Conservation (phyloP, 371 early-diverging fungal species). For the Umbelopsis sp. region DNA sequence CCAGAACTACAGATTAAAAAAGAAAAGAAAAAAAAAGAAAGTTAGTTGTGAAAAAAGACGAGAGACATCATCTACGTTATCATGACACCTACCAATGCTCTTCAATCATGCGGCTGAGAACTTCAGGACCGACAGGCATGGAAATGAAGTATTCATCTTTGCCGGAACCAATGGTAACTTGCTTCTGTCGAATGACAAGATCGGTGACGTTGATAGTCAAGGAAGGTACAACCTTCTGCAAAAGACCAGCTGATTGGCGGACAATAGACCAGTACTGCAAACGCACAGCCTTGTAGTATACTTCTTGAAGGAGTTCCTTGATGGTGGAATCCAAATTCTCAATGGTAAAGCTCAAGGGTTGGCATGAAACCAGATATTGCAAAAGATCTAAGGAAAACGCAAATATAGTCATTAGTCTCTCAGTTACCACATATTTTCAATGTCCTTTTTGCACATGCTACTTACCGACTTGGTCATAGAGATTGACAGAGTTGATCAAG, state of each 20-base stretch:
- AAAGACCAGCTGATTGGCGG: slow-evolving; percentile 81
- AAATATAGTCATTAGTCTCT: background rate
- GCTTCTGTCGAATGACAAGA: slow-evolving; percentile 80
- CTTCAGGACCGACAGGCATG: slow-evolving; percentile 72
- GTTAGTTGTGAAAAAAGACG: background rate
- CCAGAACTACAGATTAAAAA: slow-evolving; percentile 32
- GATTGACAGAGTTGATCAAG: slow-evolving; percentile 67
- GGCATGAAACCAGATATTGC: slow-evolving; percentile 80
- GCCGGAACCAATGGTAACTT: slow-evolving; percentile 80
- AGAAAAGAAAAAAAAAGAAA: background rate
- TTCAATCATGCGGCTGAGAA: slow-evolving; percentile 67
- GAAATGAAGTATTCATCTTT: slow-evolving; percentile 66
- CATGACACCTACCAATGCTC: slow-evolving; percentile 48
- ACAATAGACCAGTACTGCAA: slow-evolving; percentile 81
- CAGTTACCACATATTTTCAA: background rate
- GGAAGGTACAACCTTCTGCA: slow-evolving; percentile 74
- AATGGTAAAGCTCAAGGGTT: slow-evolving; percentile 60
- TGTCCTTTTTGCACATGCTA: background rate
- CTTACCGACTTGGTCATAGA: slow-evolving; percentile 78
- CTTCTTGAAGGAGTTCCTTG: slow-evolving; percentile 73
- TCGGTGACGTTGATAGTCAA: slow-evolving; percentile 85
- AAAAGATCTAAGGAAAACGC: slow-evolving; percentile 56
- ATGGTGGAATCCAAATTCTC: slow-evolving; percentile 60
- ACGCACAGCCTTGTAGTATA: slow-evolving; percentile 77
- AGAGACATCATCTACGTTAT: background rate